Conservation (phyloP, 441 rosid species). For the Metrosideros polymorpha region DNA sequence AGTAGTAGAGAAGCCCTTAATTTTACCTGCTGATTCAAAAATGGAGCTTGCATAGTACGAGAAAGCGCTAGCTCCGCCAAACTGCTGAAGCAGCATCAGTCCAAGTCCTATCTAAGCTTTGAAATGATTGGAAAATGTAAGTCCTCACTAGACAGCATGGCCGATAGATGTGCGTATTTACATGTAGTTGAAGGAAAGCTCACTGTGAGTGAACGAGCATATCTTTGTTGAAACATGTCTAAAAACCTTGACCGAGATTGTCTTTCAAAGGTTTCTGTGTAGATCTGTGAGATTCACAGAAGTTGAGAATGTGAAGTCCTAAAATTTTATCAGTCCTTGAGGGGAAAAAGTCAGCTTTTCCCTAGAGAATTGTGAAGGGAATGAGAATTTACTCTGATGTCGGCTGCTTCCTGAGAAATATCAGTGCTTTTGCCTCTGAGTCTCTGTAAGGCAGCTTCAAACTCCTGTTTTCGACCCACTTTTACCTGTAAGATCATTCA, state of each 20-base stretch:
- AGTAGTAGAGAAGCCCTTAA: not conserved
- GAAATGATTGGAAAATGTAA: not conserved
- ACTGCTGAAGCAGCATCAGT: conserved; percentile 25
- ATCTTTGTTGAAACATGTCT: conserved; percentile 40
- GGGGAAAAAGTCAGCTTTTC: not conserved
- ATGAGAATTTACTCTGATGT: conserved; percentile 30
- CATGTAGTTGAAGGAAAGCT: not conserved
- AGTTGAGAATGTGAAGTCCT: not conserved
- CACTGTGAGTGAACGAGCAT: conserved; percentile 35
- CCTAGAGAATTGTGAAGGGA: not conserved
- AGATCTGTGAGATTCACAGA: conserved; percentile 18
- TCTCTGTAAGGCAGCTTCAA: conserved; percentile 28
- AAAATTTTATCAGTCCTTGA: not conserved
- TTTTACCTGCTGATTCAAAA: conserved; percentile 25
- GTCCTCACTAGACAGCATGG: not conserved
- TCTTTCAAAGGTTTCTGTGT: conserved; percentile 18
- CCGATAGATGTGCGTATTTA: not conserved
- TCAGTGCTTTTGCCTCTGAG: conserved; percentile 39
- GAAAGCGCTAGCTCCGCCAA: conserved; percentile 22
- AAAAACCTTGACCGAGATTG: conserved; percentile 19
- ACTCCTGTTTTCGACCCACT: conserved; percentile 29
- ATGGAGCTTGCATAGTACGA: conserved; percentile 15
- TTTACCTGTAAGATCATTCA: conserved; percentile 23
- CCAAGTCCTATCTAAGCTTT: conserved; percentile 18
- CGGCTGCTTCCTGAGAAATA: conserved; percentile 38